Evolutionary conservation across 768 basidiomycete genomes (phyloP), one percentile per base, ranked within the genome.

Genomic region (Phylloporus rhodoxanthus): DNA sequence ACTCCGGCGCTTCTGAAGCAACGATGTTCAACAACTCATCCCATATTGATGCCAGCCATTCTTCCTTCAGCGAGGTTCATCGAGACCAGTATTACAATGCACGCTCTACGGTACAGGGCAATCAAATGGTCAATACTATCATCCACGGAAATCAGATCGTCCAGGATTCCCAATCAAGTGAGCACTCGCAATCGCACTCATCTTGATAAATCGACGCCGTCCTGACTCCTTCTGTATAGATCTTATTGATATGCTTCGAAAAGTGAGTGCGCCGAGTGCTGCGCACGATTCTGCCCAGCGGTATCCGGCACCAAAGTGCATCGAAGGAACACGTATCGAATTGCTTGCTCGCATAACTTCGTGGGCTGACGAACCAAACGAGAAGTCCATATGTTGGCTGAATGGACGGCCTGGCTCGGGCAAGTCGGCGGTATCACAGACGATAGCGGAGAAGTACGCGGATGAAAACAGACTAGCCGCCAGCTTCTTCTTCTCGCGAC

Each of bases 401-500:
- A 62, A 61, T 21, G 59, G 62, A 20, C 40, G 56, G 4, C 62
- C 61, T 34, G 61, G 61, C 10, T 64, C 56, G n/a, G 61, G 61
- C 2, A 62, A 62, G 42, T 62, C 61, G 7, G 61, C 61, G 1
- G 59, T 72, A 11, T 58, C 59, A 13, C 69, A 69, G 33, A 66
- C 67, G 0, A 52, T 69, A 1, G 62, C 67, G 11, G 57, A 69
- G 50, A 62, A 53, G 26, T 62, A 56, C 36, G 47, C 50, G 37
- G 29, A 20, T 21, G 28, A 53, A 48, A 15, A 43, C 14, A 59
- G 62, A 6, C 59, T 70, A 9, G 65, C 64, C 26, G 68, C 65
- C 0, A 66, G 64, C 41, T 72, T 69, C 55, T 72, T 72, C 52
- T 70, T 71, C 56, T 70, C 64, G 0, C 53, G 63, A n/a, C 55